phyloP scores from a whole-genome alignment of 192 early-diverging fungal genomes.

The Coemansia sp. region DNA sequence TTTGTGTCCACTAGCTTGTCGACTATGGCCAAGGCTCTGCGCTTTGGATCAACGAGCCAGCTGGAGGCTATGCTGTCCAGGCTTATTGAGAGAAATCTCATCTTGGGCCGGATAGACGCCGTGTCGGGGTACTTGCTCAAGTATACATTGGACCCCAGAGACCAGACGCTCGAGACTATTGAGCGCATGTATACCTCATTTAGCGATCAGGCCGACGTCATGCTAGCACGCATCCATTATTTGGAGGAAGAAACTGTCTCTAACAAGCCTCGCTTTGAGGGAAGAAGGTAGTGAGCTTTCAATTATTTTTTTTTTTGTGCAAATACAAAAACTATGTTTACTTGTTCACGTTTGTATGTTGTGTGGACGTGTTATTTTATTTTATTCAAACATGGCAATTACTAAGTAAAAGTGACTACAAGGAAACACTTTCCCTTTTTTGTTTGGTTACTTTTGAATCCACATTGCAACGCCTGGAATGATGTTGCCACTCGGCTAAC shows the following conservation, averaged over 20 bases:
- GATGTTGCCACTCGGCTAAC: too few species aligned
- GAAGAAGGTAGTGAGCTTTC: not conserved
- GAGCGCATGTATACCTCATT: conserved; percentile 34
- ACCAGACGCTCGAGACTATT: conserved; percentile 24
- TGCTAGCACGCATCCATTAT: conserved; percentile 38
- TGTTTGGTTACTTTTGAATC: too few species aligned
- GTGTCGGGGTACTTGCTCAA: conserved; percentile 35
- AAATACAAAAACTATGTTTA: not conserved
- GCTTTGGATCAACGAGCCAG: conserved; percentile 18
- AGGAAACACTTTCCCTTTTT: not conserved
- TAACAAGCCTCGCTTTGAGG: not conserved
- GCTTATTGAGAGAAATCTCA: conserved; percentile 34
- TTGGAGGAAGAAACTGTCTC: conserved; percentile 37
- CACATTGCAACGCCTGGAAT: too few species aligned
- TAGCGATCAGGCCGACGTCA: conserved; percentile 26
- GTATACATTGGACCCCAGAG: conserved; percentile 29
- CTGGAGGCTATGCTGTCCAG: conserved; percentile 29
- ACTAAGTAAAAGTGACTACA: not conserved
- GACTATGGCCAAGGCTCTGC: conserved; percentile 35
- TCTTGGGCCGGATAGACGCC: conserved; percentile 38
- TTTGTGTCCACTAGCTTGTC: conserved; percentile 34
- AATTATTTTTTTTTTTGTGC: too few species aligned
- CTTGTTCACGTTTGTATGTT: not conserved
- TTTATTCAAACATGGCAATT: not conserved
- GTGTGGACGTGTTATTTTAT: not conserved